phyloP scores from a whole-genome alignment of 352 stramenopile species.

The Phytophthora citrophthora region DNA sequence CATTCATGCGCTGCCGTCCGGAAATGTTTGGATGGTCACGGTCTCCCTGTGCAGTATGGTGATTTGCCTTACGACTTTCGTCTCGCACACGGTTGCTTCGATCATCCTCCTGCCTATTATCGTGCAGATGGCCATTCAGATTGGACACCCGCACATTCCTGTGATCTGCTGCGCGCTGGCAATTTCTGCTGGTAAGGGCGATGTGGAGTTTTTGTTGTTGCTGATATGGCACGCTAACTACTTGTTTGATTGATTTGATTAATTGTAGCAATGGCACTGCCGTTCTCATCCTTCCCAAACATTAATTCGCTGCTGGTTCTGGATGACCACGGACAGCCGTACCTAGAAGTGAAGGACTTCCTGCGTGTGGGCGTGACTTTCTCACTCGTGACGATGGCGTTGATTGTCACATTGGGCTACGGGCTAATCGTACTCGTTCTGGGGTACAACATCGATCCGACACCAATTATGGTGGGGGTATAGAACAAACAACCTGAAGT shows the following conservation, averaged over 20 bases:
- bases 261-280: slow-evolving; percentile 83
- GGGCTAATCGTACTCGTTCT: slow-evolving; percentile 84
- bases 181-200: slow-evolving; percentile 83
- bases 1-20: slow-evolving; percentile 79
- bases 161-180: slow-evolving; percentile 85
- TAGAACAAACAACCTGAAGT: slow-evolving; percentile 13
- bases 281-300: slow-evolving; percentile 94
- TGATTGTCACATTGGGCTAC: slow-evolving; percentile 90
- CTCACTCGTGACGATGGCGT: slow-evolving; percentile 80
- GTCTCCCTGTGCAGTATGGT: slow-evolving; percentile 88
- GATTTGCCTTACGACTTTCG: slow-evolving; percentile 92
- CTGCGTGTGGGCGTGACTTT: slow-evolving; percentile 86
- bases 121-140: slow-evolving; percentile 88
- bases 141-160: slow-evolving; percentile 86
- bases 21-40: slow-evolving; percentile 87
- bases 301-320: slow-evolving; percentile 93
- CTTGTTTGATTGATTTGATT: not conserved
- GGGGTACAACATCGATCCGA: slow-evolving; percentile 73
- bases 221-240: not conserved
- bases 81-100: slow-evolving; percentile 93
- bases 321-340: slow-evolving; percentile 89
- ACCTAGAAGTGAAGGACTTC: slow-evolving; percentile 90
- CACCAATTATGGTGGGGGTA: slow-evolving; percentile 35
- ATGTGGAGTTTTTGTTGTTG: not conserved
- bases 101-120: slow-evolving; percentile 94